Percentiles rank a stretch among this genome's conserved stretches.
These are phyloP conservation scores for Suillus weaverae DNA, from an alignment of 768 basidiomycete genomes.

Conservation along the genomic window DNA sequence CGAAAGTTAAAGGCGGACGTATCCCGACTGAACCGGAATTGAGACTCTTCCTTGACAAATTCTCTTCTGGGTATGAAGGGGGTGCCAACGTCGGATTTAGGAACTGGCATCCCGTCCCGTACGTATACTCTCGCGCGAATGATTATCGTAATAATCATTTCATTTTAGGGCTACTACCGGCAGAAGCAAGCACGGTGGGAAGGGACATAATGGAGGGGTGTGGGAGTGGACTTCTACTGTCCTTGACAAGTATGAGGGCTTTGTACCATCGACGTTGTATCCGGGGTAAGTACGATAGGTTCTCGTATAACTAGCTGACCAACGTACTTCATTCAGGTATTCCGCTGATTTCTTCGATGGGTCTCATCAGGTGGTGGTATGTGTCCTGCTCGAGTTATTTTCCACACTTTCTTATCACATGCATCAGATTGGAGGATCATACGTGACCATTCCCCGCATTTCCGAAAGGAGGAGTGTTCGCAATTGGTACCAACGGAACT, in stretches of 20 bases:
- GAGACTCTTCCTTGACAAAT: constrained; percentile 72
- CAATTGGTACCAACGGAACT: constrained; percentile 93
- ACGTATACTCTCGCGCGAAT: constrained; percentile 32
- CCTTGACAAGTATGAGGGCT: constrained; percentile 74
- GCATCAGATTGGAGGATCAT: constrained; percentile 84
- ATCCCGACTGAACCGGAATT: constrained; percentile 91
- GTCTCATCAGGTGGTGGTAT: constrained; percentile 82
- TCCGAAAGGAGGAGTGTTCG: constrained; percentile 73
- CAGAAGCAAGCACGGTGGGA: constrained; percentile 45
- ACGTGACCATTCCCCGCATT: constrained; percentile 79
- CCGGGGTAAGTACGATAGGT: constrained; percentile 61
- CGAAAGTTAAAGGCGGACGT: constrained; percentile 85
- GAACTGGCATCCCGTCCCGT: constrained; percentile 95
- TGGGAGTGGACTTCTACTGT: constrained; percentile 97
- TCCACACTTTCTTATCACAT: neutral
- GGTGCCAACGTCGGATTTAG: constrained; percentile 84
- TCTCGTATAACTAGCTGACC: neutral
- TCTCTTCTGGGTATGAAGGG: constrained; percentile 71
- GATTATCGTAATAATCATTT: neutral
- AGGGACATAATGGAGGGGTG: constrained; percentile 88
- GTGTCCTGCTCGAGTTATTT: constrained; percentile 31
- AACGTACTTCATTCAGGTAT: constrained; percentile 44
- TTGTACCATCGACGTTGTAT: constrained; percentile 72
- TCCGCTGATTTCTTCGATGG: constrained; percentile 91
- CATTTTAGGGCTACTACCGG: constrained; percentile 66